phyloP scores from a whole-genome alignment of 75 land plant genomes.

The Picea glauca region DNA sequence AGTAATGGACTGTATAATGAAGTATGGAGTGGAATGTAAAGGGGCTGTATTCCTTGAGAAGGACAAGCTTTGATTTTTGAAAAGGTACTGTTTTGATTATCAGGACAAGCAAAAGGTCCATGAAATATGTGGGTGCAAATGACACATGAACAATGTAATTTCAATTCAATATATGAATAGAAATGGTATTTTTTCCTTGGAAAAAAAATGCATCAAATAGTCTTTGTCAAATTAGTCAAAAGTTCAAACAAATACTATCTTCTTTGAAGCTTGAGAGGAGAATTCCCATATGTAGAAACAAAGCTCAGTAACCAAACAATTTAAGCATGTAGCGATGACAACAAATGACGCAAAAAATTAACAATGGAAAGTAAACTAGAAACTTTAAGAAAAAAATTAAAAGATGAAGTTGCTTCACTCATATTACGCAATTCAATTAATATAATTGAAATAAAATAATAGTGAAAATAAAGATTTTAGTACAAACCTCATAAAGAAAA shows the following conservation, averaged over 20 bases:
- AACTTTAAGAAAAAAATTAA: not conserved
- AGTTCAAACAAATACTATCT: not conserved
- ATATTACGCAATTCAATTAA: not conserved
- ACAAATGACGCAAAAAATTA: not conserved
- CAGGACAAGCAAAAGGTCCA: too few relatives aligned
- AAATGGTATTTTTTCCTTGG: too few relatives aligned
- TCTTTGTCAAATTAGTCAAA: too few relatives aligned
- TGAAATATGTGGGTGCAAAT: too few relatives aligned
- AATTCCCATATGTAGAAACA: not conserved
- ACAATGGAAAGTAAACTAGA: not conserved
- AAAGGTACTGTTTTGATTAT: too few relatives aligned
- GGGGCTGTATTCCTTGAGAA: too few relatives aligned
- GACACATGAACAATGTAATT: too few relatives aligned
- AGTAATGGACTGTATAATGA: too few relatives aligned
- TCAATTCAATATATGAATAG: too few relatives aligned
- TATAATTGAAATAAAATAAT: not conserved
- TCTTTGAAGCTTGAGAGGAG: not conserved
- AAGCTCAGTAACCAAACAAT: not conserved
- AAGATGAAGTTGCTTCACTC: not conserved
- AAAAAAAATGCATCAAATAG: too few relatives aligned
- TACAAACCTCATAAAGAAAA: constrained; percentile 89
- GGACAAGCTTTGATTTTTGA: too few relatives aligned
- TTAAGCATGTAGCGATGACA: not conserved
- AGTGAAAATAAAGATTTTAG: not conserved
- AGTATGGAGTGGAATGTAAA: too few relatives aligned